A percentile compares a stretch with the other conserved stretches of the same genome.
Evolutionary conservation across 2,329 filamentous ascomycete genomes (phyloP).

Genomic region (Daldinia sp.): DNA sequence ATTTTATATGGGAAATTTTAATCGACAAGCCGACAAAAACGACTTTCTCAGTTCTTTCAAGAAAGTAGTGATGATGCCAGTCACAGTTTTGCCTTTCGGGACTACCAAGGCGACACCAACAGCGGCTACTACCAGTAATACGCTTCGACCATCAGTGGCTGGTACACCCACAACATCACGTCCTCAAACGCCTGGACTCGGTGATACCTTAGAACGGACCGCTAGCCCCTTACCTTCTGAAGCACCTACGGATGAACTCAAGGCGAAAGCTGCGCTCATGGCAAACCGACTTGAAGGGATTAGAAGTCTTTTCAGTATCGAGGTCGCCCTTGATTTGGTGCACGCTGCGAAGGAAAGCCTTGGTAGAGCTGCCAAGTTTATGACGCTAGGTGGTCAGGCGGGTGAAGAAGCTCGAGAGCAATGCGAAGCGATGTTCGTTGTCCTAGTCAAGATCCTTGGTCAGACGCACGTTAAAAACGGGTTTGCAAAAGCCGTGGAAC

Average conservation of each 20-base stretch:
- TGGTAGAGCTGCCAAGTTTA: constrained; percentile 86
- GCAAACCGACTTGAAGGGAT: constrained; percentile 94
- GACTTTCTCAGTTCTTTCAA: constrained; percentile 97
- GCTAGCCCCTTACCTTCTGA: constrained; percentile 66
- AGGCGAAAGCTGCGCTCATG: constrained; percentile 98
- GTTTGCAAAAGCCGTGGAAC: constrained; percentile 91
- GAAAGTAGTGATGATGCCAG: constrained; percentile 99
- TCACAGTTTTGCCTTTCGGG: constrained; percentile 83
- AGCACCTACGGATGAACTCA: constrained; percentile 88
- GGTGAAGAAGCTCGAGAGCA: constrained; percentile 88
- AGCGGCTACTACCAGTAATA: constrained; percentile 49
- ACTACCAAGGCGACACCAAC: constrained; percentile 55
- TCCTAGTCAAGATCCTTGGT: constrained; percentile 85
- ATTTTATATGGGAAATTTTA: constrained; percentile 96
- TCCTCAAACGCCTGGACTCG: constrained; percentile 62
- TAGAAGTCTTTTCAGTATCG: constrained; percentile 93
- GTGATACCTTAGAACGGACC: constrained; percentile 55
- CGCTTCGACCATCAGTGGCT: constrained; percentile 47
- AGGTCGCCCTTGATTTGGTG: constrained; percentile 89
- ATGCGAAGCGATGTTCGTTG: constrained; percentile 89
- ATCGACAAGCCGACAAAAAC: constrained; percentile 93
- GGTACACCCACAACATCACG: constrained; percentile 59
- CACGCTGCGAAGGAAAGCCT: constrained; percentile 89
- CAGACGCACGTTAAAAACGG: constrained; percentile 89
- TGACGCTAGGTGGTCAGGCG: constrained; percentile 80